These are phyloP conservation scores for Saccharum hybrid DNA, from an alignment of 202 grass and related monocot genomes.

Conservation along the genomic window DNA sequence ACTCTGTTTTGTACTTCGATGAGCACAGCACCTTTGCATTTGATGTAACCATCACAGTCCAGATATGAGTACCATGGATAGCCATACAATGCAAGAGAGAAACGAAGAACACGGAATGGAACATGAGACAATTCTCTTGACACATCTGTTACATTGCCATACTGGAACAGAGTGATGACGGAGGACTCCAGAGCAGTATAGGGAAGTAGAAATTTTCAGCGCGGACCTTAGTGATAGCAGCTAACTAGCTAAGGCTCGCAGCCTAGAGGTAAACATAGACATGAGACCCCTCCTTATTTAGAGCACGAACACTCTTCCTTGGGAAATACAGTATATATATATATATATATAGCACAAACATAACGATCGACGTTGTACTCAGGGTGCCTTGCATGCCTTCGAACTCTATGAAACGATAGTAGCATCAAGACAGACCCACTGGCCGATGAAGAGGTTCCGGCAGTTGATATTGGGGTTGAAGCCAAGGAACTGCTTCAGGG, in stretches of 20 bases:
- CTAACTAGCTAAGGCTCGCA: too few species aligned
- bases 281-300: background rate
- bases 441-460: constrained; percentile 49
- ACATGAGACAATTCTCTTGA: background rate
- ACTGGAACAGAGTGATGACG: background rate
- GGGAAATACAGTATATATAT: background rate
- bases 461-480: constrained; percentile 72
- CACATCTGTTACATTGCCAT: background rate
- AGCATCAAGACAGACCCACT: constrained; percentile 58
- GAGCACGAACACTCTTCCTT: background rate
- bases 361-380: background rate
- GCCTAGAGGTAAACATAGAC: background rate
- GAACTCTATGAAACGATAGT: background rate
- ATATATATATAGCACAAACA: too few species aligned
- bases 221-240: too few species aligned
- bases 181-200: background rate
- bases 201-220: background rate
- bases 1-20: background rate
- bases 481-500: constrained; percentile 19
- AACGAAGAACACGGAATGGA: background rate
- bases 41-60: background rate
- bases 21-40: background rate
- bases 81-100: background rate
- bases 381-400: background rate
- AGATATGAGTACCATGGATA: background rate